Base-by-base conservation (phyloP, 768 basidiomycete species). In the Podaxis sp. region DNA sequence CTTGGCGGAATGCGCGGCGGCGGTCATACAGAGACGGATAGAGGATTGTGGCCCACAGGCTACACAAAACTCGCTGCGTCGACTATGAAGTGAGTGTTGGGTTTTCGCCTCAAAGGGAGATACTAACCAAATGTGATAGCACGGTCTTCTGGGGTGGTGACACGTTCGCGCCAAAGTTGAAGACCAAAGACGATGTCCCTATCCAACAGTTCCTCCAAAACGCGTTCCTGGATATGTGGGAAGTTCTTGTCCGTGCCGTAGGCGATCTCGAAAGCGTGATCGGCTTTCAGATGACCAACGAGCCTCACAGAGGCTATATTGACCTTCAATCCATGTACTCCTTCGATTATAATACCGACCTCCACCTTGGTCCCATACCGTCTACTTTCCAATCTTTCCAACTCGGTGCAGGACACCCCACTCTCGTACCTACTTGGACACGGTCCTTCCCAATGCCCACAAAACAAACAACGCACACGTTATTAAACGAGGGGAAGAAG, bases 201-300 rank as follows among this genome's bases (percentile, higher is more conserved):
- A 81, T 94, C 7, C 95, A 98, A 70, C 76, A 82, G 33, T 96
- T 90, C 74, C 79, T 98, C 27, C 96, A 98, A 70, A 82, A 83
- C 61, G 79, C 88, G 3, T 97, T 91, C 75, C 73, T 96, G 57
- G 83, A 87, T 63, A 90, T 91, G 81, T 94, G 87, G 70, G 86
- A 87, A 19, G 68, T 76, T 51, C 75, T 98, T 0, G 91, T 81
- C 3, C 79, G 82, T 52, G 80, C 85, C 1, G 78, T 98, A 2
- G 90, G 88, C 3, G 85, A 87, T 64, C 72, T 96, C 33, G 86
- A 92, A 15, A 87, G 85, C 1, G 90, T 98, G 1, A 69, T 96
- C 22, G 96, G 96, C 0, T 95, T 96, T 61, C 91, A 98, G 93
- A 84, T 94, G 72, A 88, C 96, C 82, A 97, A 98, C 66, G 95